phyloP scores from a whole-genome alignment of 179 eudicot species.

The Silene noctiflora region DNA sequence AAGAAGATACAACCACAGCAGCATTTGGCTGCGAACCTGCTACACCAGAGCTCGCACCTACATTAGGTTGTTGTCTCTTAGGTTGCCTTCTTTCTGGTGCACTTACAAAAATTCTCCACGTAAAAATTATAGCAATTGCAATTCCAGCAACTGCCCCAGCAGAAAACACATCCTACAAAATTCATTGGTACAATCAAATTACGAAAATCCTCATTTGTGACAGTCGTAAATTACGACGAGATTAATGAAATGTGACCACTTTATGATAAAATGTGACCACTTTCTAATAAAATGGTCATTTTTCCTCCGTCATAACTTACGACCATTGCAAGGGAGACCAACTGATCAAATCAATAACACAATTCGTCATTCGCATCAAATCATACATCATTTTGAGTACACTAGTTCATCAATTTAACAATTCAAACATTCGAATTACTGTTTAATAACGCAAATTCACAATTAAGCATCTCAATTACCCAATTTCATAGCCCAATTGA shows the following conservation, averaged over 20 bases:
- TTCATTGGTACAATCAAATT: background rate
- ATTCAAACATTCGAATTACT: background rate
- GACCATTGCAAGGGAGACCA: too few species aligned
- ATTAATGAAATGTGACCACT: too few species aligned
- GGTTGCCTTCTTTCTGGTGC: constrained; percentile 71
- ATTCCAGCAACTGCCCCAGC: constrained; percentile 82
- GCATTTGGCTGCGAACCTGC: constrained; percentile 39
- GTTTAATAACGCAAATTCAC: background rate
- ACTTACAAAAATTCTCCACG: constrained; percentile 67
- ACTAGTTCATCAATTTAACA: background rate
- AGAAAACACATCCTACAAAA: constrained; percentile 59
- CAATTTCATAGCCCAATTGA: background rate
- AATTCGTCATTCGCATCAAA: background rate
- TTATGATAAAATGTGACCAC: too few species aligned
- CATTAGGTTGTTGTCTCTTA: constrained; percentile 58
- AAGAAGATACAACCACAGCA: constrained; percentile 33
- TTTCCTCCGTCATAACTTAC: too few species aligned
- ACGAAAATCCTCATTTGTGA: too few species aligned
- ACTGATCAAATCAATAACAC: background rate
- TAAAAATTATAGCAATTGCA: constrained; percentile 74
- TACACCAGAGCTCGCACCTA: constrained; percentile 58
- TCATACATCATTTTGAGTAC: background rate
- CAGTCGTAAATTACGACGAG: too few species aligned
- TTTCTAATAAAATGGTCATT: too few species aligned
- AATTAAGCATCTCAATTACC: background rate